phyloP scores from a whole-genome alignment of 192 early-diverging fungal species.

The Podila horticola region DNA sequence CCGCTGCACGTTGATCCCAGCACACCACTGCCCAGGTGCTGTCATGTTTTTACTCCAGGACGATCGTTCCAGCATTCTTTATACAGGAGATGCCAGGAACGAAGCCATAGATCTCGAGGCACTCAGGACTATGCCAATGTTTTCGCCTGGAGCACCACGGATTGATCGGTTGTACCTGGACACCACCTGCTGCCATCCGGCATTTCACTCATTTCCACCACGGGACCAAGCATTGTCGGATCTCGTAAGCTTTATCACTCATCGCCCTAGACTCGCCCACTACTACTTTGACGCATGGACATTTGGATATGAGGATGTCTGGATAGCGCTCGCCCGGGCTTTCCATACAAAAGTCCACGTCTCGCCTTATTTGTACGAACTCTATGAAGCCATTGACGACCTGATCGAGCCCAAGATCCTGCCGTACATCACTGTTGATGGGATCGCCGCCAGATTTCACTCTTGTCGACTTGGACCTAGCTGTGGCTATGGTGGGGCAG shows the following conservation, averaged over 20 bases:
- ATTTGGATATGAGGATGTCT: slow-evolving; percentile 60
- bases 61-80: slow-evolving; percentile 35
- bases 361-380: slow-evolving; percentile 23
- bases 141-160: slow-evolving; percentile 10
- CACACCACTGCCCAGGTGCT: slow-evolving; percentile 63
- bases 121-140: slow-evolving; percentile 16
- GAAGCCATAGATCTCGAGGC: slow-evolving; percentile 22
- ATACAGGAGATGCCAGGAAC: slow-evolving; percentile 45
- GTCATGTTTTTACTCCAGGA: slow-evolving; percentile 57
- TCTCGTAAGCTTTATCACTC: slow-evolving; percentile 38
- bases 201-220: slow-evolving; percentile 46
- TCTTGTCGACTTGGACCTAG: slow-evolving; percentile 37
- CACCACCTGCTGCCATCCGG: slow-evolving; percentile 58
- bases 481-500: slow-evolving; percentile 39
- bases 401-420: slow-evolving; percentile 35
- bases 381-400: slow-evolving; percentile 40
- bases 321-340: slow-evolving; percentile 51
- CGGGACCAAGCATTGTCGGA: slow-evolving; percentile 32
- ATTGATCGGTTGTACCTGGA: slow-evolving; percentile 61
- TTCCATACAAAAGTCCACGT: slow-evolving; percentile 54
- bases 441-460: slow-evolving; percentile 29
- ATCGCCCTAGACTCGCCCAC: slow-evolving; percentile 29
- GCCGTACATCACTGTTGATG: slow-evolving; percentile 27
- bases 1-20: slow-evolving; percentile 51
- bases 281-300: slow-evolving; percentile 58